phyloP scores from a whole-genome alignment of 108 stramenopile species.

The Conticribra guillardii region DNA sequence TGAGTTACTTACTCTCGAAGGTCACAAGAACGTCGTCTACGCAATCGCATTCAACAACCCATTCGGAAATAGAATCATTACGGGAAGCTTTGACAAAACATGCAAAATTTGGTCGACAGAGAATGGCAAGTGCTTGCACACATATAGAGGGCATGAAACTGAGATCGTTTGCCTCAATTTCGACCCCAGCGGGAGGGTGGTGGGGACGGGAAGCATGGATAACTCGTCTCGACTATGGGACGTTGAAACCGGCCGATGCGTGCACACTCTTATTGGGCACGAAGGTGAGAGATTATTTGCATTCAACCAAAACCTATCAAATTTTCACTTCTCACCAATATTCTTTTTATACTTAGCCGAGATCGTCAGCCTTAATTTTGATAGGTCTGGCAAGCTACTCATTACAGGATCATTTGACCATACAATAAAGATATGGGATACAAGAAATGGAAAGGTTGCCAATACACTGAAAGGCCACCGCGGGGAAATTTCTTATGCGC shows the following conservation, averaged over 20 bases:
- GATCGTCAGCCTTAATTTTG: neutral
- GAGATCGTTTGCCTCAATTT: neutral
- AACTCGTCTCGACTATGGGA: slow-evolving; percentile 37
- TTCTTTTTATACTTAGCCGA: neutral
- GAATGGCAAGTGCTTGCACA: neutral
- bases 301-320: neutral
- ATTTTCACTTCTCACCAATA: neutral
- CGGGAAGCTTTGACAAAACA: neutral
- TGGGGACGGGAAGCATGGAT: neutral
- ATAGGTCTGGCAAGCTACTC: neutral
- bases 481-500: slow-evolving; percentile 56
- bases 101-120: neutral
- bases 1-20: neutral
- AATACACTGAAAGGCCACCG: neutral
- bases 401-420: neutral
- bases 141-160: neutral
- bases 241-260: slow-evolving; percentile 64
- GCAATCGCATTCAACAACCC: neutral
- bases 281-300: slow-evolving; percentile 23
- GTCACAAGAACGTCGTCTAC: neutral
- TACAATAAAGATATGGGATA: neutral
- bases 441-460: neutral
- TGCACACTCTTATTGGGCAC: slow-evolving; percentile 70
- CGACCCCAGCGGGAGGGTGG: neutral
- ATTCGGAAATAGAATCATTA: neutral